Percentiles rank a stretch among this genome's conserved stretches.
phyloP scores from a whole-genome alignment of 2,329 filamentous ascomycete species.

The Pleurostoma richardsiae region DNA sequence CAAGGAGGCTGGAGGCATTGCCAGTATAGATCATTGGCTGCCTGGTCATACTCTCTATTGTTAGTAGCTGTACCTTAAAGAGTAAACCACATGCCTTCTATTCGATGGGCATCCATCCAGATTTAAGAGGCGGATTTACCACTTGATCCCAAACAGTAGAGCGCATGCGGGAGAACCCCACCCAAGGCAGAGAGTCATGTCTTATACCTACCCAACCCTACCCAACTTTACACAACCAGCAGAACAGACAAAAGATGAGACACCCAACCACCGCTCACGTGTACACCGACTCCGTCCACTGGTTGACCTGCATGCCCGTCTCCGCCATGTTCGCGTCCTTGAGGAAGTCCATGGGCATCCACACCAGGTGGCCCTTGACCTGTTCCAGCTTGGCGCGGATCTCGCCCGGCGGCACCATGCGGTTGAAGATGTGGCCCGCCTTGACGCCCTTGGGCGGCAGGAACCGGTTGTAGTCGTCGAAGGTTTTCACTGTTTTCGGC shows the following conservation, averaged over 20 bases:
- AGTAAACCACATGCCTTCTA: too few relatives aligned
- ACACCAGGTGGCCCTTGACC: slow-evolving; percentile 85
- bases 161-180: too few relatives aligned
- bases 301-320: slow-evolving; percentile 78
- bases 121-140: too few relatives aligned
- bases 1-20: too few relatives aligned
- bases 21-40: too few relatives aligned
- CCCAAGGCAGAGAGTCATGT: too few relatives aligned
- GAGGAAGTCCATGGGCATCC: slow-evolving; percentile 91
- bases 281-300: slow-evolving; percentile 82
- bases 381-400: slow-evolving; percentile 71
- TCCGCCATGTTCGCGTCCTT: slow-evolving; percentile 85
- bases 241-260: not conserved
- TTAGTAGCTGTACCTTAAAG: too few relatives aligned
- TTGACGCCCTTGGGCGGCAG: slow-evolving; percentile 65
- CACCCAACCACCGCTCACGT: slow-evolving; percentile 38
- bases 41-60: too few relatives aligned
- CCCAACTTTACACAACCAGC: too few relatives aligned
- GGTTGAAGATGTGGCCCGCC: slow-evolving; percentile 82
- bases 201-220: too few relatives aligned
- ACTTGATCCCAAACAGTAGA: too few relatives aligned
- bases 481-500: slow-evolving; percentile 64
- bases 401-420: slow-evolving; percentile 66
- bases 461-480: slow-evolving; percentile 84
- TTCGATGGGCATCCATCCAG: too few relatives aligned